Base-by-base conservation (phyloP, 257 asterid genomes). In the Penstemon barbatus region DNA sequence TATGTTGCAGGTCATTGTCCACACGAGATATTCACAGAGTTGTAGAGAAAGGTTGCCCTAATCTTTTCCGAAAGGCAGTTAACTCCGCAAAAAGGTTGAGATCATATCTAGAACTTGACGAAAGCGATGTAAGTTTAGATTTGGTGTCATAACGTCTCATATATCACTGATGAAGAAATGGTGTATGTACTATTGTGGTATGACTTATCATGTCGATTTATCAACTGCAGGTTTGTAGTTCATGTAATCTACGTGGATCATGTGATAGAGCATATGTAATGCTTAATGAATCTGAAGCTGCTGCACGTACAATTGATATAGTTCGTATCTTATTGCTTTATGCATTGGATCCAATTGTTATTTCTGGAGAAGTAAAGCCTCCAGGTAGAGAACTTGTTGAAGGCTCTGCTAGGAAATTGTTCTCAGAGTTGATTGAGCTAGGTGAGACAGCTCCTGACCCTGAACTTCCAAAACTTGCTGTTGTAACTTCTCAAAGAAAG, bases 21-120 rank as follows among this genome's bases (percentile, higher is more conserved):
- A 57, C 62, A 42, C 80, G 74, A 71, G 97, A 91, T 50, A 85
- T 94, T 52, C 88, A 83, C 79, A 70, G 81, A 12, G 71, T 91
- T 73, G 97, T 91, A 2, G 93, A 77, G 61, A 85, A 83, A 75
- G 95, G 97, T 5, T 94, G 99, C 49, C 99, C 97, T 41, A 84
- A 74, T 81, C 81, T 89, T 53, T 58, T 70, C 15, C 81, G 99
- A 68, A 94, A 94, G 85, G 80, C 85, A 5, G 97, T 94, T 66
- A 91, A 94, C 78, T 91, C 99, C 0, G 88, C 86, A 3, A 94
- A 94, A 75, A 87, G 97, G 80, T 74, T 94, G 87, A 86, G 99
- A 71, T 88, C 84, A 3, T 81, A 89, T 77, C 75, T 91, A 70
- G 80, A 75, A 40, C 87, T 91, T 58, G 91, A 86, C 25, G 99